Evolutionary conservation across 1,284 basidiomycete species (phyloP), one percentile per base, ranked within the genome.

Genomic region (Moniliophthora roreri): DNA sequence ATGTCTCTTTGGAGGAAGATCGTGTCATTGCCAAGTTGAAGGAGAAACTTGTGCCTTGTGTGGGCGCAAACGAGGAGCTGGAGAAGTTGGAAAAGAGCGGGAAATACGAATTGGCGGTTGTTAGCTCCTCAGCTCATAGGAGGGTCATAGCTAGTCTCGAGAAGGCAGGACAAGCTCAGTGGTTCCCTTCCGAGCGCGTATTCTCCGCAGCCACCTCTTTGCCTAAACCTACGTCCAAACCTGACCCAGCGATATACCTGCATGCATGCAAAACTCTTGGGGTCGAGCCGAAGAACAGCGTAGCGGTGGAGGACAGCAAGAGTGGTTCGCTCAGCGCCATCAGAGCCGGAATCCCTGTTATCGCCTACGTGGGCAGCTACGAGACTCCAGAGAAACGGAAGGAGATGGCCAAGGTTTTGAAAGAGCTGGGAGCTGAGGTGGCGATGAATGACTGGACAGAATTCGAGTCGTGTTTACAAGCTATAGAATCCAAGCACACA

Each of bases 271-370:
- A 62, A 42, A 55, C 54, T 18, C 46, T 66, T n/a, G 63, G 57
- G n/a, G 59, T 57, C 38, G 36, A 55, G 34, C 62, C 63, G 3
- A 48, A 28, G 4, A 58, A 62, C 45, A 62, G 58, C 39, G 60
- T 66, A 1, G 64, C 64, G 32, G 55, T 66, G 9, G 64, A 66
- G 47, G 64, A 66, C 36, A 63, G 62, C 54, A 63, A 62, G 55
- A 64, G 58, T 34, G 64, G 64, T 1, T 56, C 59, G 5, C 37
- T 57, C 26, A 62, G 60, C 32, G 64, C 63, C 9, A 57, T 63
- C 21, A 48, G 59, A 11, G 63, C 64, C 2, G 59, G 61, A 1
- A 66, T 64, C 28, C 58, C 42, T 10, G 54, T 60, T 8, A 57
- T 66, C 21, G 64, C 59, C 1, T 62, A 65, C 54, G 60, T 63